A percentile compares a stretch with the other conserved stretches of the same genome.
Evolutionary conservation across 768 basidiomycete species (phyloP).

Genomic region (Lentinus tigrinus): DNA sequence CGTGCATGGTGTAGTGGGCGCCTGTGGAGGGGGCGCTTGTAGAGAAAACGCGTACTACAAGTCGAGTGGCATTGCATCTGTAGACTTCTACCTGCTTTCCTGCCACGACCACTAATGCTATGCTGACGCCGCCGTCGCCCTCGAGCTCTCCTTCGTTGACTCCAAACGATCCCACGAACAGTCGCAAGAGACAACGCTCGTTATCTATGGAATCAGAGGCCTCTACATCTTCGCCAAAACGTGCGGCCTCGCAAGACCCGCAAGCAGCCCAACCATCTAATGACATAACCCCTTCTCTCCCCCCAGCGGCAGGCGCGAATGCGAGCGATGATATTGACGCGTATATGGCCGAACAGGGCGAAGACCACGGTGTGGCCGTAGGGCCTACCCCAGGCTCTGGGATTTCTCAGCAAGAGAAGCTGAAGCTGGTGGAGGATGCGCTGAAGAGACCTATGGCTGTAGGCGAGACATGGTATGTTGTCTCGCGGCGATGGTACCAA

Average conservation of each 20-base stretch:
- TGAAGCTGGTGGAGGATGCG: slow-evolving; percentile 47
- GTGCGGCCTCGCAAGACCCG: slow-evolving; percentile 70
- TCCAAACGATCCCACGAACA: slow-evolving; percentile 32
- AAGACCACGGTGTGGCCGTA: slow-evolving; percentile 15
- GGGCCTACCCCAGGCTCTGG: slow-evolving; percentile 21
- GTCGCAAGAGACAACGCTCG: slow-evolving; percentile 72
- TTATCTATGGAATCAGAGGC: slow-evolving; percentile 72
- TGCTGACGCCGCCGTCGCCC: slow-evolving; percentile 49
- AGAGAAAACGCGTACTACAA: slow-evolving; percentile 7
- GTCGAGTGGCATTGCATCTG: not conserved
- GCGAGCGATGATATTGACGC: slow-evolving; percentile 54
- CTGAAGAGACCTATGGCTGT: slow-evolving; percentile 50
- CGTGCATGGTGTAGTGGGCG: too few species aligned
- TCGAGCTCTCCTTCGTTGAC: slow-evolving; percentile 33
- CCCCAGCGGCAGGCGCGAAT: slow-evolving; percentile 32
- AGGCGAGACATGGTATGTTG: slow-evolving; percentile 79
- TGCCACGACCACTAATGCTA: slow-evolving; percentile 29
- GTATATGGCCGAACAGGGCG: slow-evolving; percentile 36
- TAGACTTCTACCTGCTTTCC: slow-evolving; percentile 5
- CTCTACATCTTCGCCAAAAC: slow-evolving; percentile 75
- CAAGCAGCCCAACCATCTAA: slow-evolving; percentile 26
- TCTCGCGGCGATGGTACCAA: slow-evolving; percentile 70
- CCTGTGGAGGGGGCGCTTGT: not conserved
- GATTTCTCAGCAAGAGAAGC: slow-evolving; percentile 42
- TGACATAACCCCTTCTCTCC: slow-evolving; percentile 36